These are phyloP conservation scores for Chiua sp. DNA, from an alignment of 1,284 basidiomycete genomes.

Conservation along the genomic window DNA sequence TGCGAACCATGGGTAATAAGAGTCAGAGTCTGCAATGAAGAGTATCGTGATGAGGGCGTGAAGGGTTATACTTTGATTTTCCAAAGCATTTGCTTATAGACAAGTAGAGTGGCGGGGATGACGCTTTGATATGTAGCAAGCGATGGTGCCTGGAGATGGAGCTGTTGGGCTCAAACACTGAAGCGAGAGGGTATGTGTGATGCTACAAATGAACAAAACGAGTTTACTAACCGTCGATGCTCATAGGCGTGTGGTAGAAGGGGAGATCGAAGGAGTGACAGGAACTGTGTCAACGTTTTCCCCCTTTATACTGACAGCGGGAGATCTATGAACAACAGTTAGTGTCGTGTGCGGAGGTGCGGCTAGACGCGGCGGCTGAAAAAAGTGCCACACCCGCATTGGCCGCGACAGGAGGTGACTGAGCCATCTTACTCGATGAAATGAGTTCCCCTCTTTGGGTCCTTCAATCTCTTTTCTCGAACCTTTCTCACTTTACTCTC, in stretches of 20 bases:
- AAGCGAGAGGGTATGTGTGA: background rate
- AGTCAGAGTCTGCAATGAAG: background rate
- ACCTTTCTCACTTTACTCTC: slow-evolving; percentile 88
- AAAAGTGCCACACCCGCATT: background rate
- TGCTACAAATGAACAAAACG: background rate
- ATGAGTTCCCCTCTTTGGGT: slow-evolving; percentile 86
- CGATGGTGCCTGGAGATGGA: background rate
- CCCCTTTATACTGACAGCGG: slow-evolving; percentile 5
- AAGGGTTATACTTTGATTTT: background rate
- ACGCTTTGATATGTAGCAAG: background rate
- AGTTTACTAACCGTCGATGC: background rate
- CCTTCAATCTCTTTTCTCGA: slow-evolving; percentile 79
- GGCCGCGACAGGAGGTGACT: background rate
- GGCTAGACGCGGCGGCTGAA: background rate
- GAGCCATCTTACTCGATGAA: slow-evolving; percentile 55
- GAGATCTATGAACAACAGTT: slow-evolving; percentile 17
- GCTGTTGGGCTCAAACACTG: background rate
- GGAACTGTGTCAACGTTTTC: slow-evolving; percentile 14
- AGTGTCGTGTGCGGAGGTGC: background rate
- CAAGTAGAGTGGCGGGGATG: background rate
- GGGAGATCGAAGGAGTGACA: slow-evolving; percentile 9
- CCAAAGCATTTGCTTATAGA: background rate
- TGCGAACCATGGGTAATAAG: background rate
- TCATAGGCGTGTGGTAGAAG: slow-evolving; percentile 23
- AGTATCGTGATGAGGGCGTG: background rate